Percentiles rank a stretch among this genome's conserved stretches.
These are phyloP conservation scores for Tetradesmus lagerheimii DNA, from an alignment of 139 green algal species.

Conservation along the genomic window DNA sequence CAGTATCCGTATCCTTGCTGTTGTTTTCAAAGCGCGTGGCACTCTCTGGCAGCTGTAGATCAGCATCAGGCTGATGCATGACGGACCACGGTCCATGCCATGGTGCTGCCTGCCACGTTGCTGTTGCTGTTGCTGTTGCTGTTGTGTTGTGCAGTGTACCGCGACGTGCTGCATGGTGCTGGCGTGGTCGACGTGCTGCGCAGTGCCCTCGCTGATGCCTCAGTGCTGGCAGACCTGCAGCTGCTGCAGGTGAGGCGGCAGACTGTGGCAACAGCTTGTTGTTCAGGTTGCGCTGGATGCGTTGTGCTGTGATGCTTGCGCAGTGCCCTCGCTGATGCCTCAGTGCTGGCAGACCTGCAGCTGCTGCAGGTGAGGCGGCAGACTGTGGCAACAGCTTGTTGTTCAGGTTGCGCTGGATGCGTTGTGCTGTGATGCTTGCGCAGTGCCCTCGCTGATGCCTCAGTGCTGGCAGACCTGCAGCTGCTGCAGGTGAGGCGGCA, in stretches of 20 bases:
- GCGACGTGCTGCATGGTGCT: conserved; percentile 59
- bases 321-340: conserved; percentile 29
- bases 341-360: conserved; percentile 50
- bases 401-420: too few relatives aligned
- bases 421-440: too few relatives aligned
- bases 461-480: conserved; percentile 13
- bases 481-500: too few relatives aligned
- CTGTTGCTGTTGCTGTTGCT: conserved; percentile 6
- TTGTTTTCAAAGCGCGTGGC: neutral
- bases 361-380: conserved; percentile 51
- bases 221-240: conserved; percentile 50
- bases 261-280: too few relatives aligned
- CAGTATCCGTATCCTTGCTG: too few relatives aligned
- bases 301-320: too few relatives aligned
- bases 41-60: too few relatives aligned
- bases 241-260: conserved; percentile 51
- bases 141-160: conserved; percentile 47
- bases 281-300: too few relatives aligned
- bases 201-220: conserved; percentile 29
- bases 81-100: too few relatives aligned
- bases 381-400: too few relatives aligned
- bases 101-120: too few relatives aligned
- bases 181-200: conserved; percentile 51
- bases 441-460: conserved; percentile 29
- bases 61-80: too few relatives aligned